A percentile compares a stretch with the other conserved stretches of the same genome.
phyloP scores from a whole-genome alignment of 768 basidiomycete genomes.

The Tricholoma bakamatsutake region DNA sequence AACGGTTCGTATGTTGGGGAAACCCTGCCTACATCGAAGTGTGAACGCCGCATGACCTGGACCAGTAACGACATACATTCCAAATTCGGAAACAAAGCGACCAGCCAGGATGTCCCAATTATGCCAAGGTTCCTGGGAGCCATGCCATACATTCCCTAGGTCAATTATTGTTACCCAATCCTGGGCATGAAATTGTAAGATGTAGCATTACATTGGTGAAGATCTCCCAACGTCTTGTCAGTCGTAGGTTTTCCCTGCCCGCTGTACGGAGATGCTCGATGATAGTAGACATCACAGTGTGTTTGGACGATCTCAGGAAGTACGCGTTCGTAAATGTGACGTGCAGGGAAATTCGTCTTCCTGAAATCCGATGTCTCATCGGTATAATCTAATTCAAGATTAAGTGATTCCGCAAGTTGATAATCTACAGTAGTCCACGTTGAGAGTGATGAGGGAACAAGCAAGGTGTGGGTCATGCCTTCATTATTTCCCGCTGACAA shows the following conservation, averaged over 20 bases:
- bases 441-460: background rate
- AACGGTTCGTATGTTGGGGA: slow-evolving; percentile 83
- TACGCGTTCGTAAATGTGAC: slow-evolving; percentile 84
- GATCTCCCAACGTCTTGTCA: slow-evolving; percentile 77
- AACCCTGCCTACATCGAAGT: slow-evolving; percentile 61
- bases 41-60: background rate
- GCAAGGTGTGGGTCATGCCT: slow-evolving; percentile 28
- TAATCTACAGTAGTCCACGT: slow-evolving; percentile 51
- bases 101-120: slow-evolving; percentile 90
- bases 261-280: slow-evolving; percentile 86
- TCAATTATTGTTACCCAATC: background rate
- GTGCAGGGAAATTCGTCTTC: slow-evolving; percentile 81
- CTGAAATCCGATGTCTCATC: slow-evolving; percentile 84
- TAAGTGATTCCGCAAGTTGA: slow-evolving; percentile 74
- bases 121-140: slow-evolving; percentile 87
- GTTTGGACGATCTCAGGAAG: slow-evolving; percentile 69
- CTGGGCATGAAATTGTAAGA: slow-evolving; percentile 3
- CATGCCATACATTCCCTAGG: slow-evolving; percentile 91
- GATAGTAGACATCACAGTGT: slow-evolving; percentile 68
- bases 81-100: slow-evolving; percentile 93
- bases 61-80: slow-evolving; percentile 52
- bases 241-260: slow-evolving; percentile 65
- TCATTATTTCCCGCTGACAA: slow-evolving; percentile 74
- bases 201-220: slow-evolving; percentile 72
- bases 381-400: slow-evolving; percentile 77